Evolutionary conservation across 192 early-diverging fungal genomes (phyloP).

Genomic region (Umbelopsis sp.): DNA sequence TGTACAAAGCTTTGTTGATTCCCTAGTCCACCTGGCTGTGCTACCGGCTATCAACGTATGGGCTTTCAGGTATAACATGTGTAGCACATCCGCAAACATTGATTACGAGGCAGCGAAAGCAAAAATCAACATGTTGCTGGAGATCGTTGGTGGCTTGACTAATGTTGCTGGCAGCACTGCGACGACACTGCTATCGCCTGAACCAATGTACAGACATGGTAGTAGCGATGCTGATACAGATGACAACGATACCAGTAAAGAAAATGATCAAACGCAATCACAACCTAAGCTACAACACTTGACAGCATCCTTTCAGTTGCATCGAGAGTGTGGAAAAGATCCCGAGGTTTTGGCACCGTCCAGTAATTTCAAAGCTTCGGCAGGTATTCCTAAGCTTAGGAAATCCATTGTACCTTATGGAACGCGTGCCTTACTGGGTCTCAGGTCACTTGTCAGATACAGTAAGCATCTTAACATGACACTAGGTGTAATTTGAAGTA

Average conservation of each 20-base stretch:
- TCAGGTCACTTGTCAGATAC: constrained; percentile 26
- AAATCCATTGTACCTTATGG: constrained; percentile 19
- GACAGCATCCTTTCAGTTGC: background rate
- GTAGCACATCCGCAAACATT: background rate
- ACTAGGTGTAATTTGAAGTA: background rate
- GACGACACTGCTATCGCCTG: background rate
- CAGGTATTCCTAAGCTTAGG: constrained; percentile 8
- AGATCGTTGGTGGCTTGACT: background rate
- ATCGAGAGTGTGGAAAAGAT: background rate
- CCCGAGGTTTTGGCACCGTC: background rate
- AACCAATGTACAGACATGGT: background rate
- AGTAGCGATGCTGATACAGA: constrained; percentile 3
- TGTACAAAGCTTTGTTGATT: constrained; percentile 21
- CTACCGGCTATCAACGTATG: constrained; percentile 13
- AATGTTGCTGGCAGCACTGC: background rate
- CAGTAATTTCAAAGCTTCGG: background rate
- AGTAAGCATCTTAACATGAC: background rate
- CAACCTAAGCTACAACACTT: background rate
- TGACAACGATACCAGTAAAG: background rate
- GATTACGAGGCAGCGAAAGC: constrained; percentile 17
- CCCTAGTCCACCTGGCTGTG: constrained; percentile 21
- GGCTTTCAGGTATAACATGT: constrained; percentile 11
- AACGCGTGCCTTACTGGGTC: constrained; percentile 23
- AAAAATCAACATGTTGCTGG: background rate
- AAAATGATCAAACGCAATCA: background rate